Evolutionary conservation across 495 filamentous ascomycete genomes (phyloP).

Genomic region (Alectoria sarmentosa): DNA sequence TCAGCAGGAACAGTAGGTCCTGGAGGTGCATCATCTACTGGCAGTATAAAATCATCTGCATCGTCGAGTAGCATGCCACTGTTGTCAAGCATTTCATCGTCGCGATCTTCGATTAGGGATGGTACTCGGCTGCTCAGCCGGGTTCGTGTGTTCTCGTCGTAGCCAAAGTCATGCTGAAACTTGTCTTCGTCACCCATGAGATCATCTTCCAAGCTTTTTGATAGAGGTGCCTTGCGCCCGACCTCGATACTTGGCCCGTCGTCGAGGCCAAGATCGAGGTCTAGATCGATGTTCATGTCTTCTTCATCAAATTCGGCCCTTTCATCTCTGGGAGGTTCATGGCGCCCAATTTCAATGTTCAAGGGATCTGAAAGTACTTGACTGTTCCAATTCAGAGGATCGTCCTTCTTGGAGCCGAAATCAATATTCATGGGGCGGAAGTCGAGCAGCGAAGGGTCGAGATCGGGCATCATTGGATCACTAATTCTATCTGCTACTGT

Average conservation of each 20-base stretch:
- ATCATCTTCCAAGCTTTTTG: slow-evolving; percentile 62
- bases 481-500: slow-evolving; percentile 29
- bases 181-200: slow-evolving; percentile 59
- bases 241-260: slow-evolving; percentile 65
- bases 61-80: slow-evolving; percentile 46
- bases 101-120: slow-evolving; percentile 40
- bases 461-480: slow-evolving; percentile 39
- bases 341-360: slow-evolving; percentile 39
- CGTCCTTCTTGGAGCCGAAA: slow-evolving; percentile 52
- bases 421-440: slow-evolving; percentile 56
- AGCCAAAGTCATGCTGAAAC: slow-evolving; percentile 46
- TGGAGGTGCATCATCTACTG: slow-evolving; percentile 45
- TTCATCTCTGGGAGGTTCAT: slow-evolving; percentile 38
- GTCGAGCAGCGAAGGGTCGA: slow-evolving; percentile 67
- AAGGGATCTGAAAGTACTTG: slow-evolving; percentile 62
- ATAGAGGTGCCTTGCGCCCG: slow-evolving; percentile 68
- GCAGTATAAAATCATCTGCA: slow-evolving; percentile 56
- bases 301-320: slow-evolving; percentile 43
- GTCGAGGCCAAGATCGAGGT: slow-evolving; percentile 47
- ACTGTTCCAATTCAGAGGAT: slow-evolving; percentile 54
- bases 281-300: slow-evolving; percentile 44
- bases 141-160: slow-evolving; percentile 35
- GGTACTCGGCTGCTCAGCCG: slow-evolving; percentile 30
- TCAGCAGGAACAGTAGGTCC: slow-evolving; percentile 37
- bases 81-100: slow-evolving; percentile 31